Conservation (phyloP, 345 rosid genomes). For the Hirschfeldia incana region DNA sequence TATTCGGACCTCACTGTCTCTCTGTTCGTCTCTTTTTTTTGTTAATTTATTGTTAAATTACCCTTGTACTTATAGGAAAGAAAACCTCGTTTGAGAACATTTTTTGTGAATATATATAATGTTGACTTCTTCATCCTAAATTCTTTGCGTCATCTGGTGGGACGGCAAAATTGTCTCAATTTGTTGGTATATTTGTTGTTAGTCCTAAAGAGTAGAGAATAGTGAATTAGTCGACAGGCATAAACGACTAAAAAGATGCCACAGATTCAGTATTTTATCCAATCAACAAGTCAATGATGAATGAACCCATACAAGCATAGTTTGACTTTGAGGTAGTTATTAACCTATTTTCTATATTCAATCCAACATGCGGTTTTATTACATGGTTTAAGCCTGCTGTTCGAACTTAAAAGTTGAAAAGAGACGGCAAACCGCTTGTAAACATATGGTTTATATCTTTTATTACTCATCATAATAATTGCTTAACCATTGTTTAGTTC, state of each 20-base stretch:
- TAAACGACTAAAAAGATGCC: neutral
- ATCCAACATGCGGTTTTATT: neutral
- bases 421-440: neutral
- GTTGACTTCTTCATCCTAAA: neutral
- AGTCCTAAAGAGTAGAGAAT: neutral
- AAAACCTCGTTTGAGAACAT: neutral
- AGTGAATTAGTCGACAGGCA: neutral
- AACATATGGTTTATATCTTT: neutral
- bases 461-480: neutral
- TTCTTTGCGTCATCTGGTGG: neutral
- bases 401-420: neutral
- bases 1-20: neutral
- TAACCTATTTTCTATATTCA: neutral
- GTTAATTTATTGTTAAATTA: neutral
- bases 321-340: neutral
- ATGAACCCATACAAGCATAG: neutral
- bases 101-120: too few species aligned
- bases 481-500: neutral
- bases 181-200: too few species aligned
- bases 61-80: slow-evolving; percentile 6
- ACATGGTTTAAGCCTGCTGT: neutral
- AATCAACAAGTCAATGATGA: neutral
- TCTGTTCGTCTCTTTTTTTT: neutral
- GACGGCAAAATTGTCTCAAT: neutral
- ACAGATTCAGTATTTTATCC: neutral